These are phyloP conservation scores for Fusarium sublunatum DNA, from an alignment of 2,329 filamentous ascomycete genomes.

Conservation along the genomic window DNA sequence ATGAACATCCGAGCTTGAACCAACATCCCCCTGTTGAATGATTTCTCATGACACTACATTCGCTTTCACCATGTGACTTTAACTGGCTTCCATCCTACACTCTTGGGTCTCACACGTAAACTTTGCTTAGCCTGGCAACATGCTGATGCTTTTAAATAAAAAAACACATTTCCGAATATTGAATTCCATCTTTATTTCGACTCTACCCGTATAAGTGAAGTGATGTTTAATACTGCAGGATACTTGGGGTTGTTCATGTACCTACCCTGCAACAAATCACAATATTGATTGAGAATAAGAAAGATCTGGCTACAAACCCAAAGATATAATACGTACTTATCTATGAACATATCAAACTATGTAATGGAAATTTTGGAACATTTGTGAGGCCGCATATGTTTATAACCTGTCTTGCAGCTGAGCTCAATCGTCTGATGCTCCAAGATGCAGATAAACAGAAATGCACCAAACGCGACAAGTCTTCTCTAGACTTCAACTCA, in stretches of 20 bases:
- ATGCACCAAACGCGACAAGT: conserved; percentile 51
- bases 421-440: neutral
- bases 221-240: neutral
- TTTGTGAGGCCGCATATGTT: too few relatives aligned
- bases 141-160: too few relatives aligned
- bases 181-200: too few relatives aligned
- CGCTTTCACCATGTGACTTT: neutral
- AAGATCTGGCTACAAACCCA: neutral
- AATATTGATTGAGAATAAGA: neutral
- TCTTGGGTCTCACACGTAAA: neutral
- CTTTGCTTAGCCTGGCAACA: too few relatives aligned
- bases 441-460: conserved; percentile 50
- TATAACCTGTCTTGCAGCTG: too few relatives aligned
- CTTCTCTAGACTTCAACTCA: neutral
- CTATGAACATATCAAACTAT: too few relatives aligned
- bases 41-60: neutral
- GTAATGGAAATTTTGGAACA: too few relatives aligned
- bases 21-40: neutral
- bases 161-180: too few relatives aligned
- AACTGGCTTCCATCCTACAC: neutral
- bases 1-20: neutral
- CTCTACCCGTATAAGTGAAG: too few relatives aligned
- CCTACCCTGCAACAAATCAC: neutral
- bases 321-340: too few relatives aligned
- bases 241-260: neutral